A percentile compares a stretch with the other conserved stretches of the same genome.
Conservation (phyloP, 306 rosid genomes). For the Casuarina cunninghamiana region DNA sequence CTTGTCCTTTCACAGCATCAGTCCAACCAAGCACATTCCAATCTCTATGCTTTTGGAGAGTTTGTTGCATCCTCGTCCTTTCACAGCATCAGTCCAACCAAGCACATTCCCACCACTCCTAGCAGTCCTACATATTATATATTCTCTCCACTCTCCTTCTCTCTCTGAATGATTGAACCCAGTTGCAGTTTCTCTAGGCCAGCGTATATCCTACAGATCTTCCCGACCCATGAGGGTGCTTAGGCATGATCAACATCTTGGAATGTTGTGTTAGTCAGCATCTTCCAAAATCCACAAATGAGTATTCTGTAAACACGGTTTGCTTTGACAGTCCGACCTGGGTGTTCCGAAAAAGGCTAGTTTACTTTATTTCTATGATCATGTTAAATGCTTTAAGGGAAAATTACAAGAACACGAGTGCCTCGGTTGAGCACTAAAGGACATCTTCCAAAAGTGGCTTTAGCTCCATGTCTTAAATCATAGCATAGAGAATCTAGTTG, state of each 20-base stretch:
- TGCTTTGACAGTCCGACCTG: not conserved
- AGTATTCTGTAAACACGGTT: not conserved
- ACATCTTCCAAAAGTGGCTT: slow-evolving; percentile 23
- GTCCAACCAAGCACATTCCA: slow-evolving; percentile 6
- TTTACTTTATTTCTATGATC: not conserved
- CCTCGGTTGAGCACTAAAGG: slow-evolving; percentile 7
- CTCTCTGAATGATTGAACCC: slow-evolving; percentile 31
- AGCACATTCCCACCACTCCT: slow-evolving; percentile 10
- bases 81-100: not conserved
- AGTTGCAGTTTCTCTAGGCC: slow-evolving; percentile 21
- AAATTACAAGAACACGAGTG: not conserved
- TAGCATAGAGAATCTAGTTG: slow-evolving; percentile 32
- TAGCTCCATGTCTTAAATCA: slow-evolving; percentile 22
- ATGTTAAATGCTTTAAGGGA: not conserved
- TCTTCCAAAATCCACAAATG: slow-evolving; percentile 9
- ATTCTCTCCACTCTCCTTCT: not conserved
- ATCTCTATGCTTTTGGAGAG: not conserved
- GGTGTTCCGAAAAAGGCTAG: not conserved
- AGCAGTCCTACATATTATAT: not conserved
- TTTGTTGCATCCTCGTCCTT: not conserved
- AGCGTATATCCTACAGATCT: not conserved
- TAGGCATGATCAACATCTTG: slow-evolving; percentile 6
- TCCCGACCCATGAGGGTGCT: slow-evolving; percentile 23
- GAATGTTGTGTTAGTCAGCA: not conserved
- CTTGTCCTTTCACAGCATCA: not conserved